These are phyloP conservation scores for Tetraselmis chui DNA, from an alignment of 139 green algal genomes.

Conservation along the genomic window DNA sequence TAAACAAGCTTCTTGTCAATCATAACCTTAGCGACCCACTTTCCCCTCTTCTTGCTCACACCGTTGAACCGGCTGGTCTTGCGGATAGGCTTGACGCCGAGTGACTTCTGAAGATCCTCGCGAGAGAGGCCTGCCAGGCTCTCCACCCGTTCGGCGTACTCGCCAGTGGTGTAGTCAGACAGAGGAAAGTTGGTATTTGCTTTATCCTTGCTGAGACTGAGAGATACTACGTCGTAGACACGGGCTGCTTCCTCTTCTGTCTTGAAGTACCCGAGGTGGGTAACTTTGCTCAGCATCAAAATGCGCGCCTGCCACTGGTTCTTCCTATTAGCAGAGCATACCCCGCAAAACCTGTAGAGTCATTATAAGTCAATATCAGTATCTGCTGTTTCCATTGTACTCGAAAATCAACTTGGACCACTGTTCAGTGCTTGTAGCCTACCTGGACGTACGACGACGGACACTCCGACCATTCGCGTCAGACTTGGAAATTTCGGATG, in stretches of 20 bases:
- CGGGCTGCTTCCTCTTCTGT: conserved; percentile 63
- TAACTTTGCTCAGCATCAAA: conserved; percentile 59
- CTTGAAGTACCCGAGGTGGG: conserved; percentile 54
- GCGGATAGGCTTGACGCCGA: conserved; percentile 74
- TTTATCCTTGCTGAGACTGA: conserved; percentile 45
- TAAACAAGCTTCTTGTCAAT: conserved; percentile 69
- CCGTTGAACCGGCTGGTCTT: conserved; percentile 38
- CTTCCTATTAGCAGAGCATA: conserved; percentile 62
- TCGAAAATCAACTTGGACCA: neutral
- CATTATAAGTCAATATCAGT: neutral
- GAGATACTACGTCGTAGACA: conserved; percentile 63
- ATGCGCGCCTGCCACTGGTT: conserved; percentile 77
- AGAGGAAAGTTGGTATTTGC: conserved; percentile 64
- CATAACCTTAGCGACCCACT: conserved; percentile 77
- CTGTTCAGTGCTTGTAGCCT: neutral
- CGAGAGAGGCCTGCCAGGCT: conserved; percentile 39
- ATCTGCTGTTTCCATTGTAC: neutral
- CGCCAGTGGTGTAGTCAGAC: conserved; percentile 31
- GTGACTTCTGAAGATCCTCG: conserved; percentile 59
- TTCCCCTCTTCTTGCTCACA: conserved; percentile 66
- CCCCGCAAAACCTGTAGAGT: conserved; percentile 23
- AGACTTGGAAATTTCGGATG: neutral
- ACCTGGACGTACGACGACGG: neutral
- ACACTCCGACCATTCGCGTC: neutral
- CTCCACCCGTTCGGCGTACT: neutral